phyloP scores from a whole-genome alignment of 139 green algal genomes.

The Trebouxia sp. region DNA sequence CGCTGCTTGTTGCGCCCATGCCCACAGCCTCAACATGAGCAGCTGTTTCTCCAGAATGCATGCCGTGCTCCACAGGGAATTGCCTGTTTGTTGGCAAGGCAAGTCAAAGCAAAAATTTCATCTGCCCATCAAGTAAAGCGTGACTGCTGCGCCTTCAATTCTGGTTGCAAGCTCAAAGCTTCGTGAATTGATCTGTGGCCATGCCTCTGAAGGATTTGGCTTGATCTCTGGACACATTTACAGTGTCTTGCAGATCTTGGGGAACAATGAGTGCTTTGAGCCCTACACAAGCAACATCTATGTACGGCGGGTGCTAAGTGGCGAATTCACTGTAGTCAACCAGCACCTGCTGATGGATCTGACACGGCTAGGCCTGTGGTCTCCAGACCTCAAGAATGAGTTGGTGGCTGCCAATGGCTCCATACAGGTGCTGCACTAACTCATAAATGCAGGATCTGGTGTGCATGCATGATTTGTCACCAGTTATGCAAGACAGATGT shows the following conservation, averaged over 20 bases:
- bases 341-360: constrained; percentile 97
- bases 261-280: constrained; percentile 99
- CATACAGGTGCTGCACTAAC: constrained; percentile 48
- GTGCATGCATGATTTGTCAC: background rate
- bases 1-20: constrained; percentile 97
- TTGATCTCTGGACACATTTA: background rate
- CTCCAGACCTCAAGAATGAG: constrained; percentile 91
- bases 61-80: no score
- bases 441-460: background rate
- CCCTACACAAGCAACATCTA: constrained; percentile 99
- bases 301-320: constrained; percentile 92
- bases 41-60: no score
- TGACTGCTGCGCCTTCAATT: no score
- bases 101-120: no score
- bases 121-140: no score
- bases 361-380: constrained; percentile 89
- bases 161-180: no score
- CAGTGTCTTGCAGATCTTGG: constrained; percentile 67
- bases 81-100: no score
- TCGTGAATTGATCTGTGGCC: no score
- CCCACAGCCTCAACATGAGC: constrained; percentile 95
- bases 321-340: constrained; percentile 95
- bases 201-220: no score
- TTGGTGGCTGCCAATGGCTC: constrained; percentile 86
- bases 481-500: background rate